Percentiles rank a stretch among this genome's conserved stretches.
phyloP scores from a whole-genome alignment of 257 asterid genomes.

The Petrea volubilis region DNA sequence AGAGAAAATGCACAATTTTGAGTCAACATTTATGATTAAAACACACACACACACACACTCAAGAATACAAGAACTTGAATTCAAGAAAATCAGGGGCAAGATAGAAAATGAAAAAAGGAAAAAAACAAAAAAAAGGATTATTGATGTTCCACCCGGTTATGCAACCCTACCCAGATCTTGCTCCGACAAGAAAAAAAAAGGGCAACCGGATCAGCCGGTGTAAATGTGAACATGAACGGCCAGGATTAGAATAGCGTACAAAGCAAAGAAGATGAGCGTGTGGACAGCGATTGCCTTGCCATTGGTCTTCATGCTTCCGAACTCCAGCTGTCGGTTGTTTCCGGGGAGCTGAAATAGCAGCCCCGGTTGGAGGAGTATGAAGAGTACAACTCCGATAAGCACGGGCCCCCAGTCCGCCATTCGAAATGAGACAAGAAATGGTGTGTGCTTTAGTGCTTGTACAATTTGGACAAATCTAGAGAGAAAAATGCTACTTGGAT shows the following conservation, averaged over 20 bases:
- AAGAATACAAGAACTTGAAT: neutral
- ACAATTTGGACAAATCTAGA: neutral
- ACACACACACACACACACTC: too few species aligned
- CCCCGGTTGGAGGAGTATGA: constrained; percentile 75
- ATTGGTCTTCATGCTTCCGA: constrained; percentile 84
- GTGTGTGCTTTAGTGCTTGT: neutral
- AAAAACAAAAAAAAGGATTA: neutral
- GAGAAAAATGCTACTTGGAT: neutral
- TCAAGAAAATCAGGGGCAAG: neutral
- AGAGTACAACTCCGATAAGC: constrained; percentile 77
- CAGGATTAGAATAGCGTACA: constrained; percentile 71
- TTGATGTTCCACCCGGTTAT: neutral
- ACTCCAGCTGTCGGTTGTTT: constrained; percentile 54
- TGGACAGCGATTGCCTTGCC: constrained; percentile 83
- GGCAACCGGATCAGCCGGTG: constrained; percentile 49
- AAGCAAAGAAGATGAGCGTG: constrained; percentile 74
- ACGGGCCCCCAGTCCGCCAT: constrained; percentile 98
- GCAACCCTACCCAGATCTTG: constrained; percentile 12
- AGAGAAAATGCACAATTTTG: neutral
- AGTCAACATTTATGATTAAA: neutral
- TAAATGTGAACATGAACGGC: constrained; percentile 82
- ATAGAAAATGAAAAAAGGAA: neutral
- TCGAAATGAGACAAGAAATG: neutral
- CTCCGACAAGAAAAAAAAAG: neutral
- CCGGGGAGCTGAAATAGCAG: constrained; percentile 82